Base-by-base conservation (phyloP, 1,139 yeast species). In the Blastobotrys elegans region DNA sequence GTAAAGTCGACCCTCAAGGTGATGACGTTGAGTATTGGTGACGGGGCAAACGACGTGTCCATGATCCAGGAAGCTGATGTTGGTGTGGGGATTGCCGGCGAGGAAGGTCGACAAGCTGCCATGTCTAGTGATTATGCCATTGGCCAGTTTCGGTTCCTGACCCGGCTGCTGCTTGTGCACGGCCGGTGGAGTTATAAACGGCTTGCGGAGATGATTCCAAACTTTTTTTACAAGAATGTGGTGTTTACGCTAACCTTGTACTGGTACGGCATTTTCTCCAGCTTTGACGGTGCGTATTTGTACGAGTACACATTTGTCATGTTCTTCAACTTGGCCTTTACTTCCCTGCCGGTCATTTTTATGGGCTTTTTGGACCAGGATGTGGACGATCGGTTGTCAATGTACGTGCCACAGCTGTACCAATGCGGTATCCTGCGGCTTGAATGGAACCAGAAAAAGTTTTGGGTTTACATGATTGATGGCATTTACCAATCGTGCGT, bases 31-130 rank as follows among this genome's bases (percentile, higher is more conserved):
- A 95, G 97, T 1, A 86, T 92, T 65, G 98, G 98, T 54, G 98
- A 92, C 66, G 98, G 98, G 51, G 95, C 97, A 35, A 92, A 92
- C 64, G 98, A 92, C 69, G 98, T 92, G 53, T 95, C 97, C 4
- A 92, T 92, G 98, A 92, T 92, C 57, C 97, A 92, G 65, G 89
- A 95, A 33, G 98, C 98, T 1, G 94, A 92, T 68, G 94, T 92
- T 30, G 98, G 98, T 58, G 94, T 92, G 43, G 98, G 98, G 68
- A 92, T 92, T 59, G 95, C 96, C 41, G 98, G 98, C 65, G 95
- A 88, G 69, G 98, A 92, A 73, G 98, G 98, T 56, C 75, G 97
- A 43, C 97, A 90, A 66, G 98, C 98, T 13, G 97, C 83, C 10
- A 92, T 92, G 98, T 84, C 95, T 7, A 85, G 97, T 0, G 98